phyloP scores from a whole-genome alignment of 2,329 filamentous ascomycete genomes.

The Alternaria infectoria region DNA sequence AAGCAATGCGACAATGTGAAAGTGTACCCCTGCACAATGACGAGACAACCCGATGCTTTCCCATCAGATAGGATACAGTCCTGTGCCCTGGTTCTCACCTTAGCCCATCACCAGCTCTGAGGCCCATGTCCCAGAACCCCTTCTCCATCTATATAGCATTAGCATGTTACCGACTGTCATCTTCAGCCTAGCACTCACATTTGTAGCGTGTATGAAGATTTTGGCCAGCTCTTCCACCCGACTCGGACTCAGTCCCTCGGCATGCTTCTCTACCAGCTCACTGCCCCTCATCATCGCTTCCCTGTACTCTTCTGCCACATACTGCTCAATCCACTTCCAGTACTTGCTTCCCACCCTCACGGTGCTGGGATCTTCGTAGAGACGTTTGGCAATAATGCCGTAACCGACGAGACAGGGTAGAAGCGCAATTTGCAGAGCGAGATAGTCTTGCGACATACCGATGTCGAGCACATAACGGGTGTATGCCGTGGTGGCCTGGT shows the following conservation, averaged over 20 bases:
- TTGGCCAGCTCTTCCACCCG: constrained; percentile 81
- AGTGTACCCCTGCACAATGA: background rate
- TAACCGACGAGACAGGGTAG: constrained; percentile 92
- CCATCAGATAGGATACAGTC: background rate
- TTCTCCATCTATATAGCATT: constrained; percentile 67
- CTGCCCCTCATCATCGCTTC: constrained; percentile 71
- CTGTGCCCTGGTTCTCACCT: background rate
- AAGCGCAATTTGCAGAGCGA: constrained; percentile 83
- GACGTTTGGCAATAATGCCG: constrained; percentile 74
- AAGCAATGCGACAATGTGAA: background rate
- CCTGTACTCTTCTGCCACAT: constrained; percentile 79
- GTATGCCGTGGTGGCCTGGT: constrained; percentile 81
- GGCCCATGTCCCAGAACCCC: constrained; percentile 76
- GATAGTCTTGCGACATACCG: constrained; percentile 84
- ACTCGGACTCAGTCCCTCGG: constrained; percentile 72
- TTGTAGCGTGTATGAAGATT: constrained; percentile 88
- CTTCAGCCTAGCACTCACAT: constrained; percentile 58
- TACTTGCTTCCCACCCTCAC: constrained; percentile 72
- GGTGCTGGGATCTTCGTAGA: constrained; percentile 69
- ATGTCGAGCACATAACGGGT: constrained; percentile 85
- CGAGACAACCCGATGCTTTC: background rate
- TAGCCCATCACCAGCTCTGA: constrained; percentile 26
- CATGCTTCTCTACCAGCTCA: constrained; percentile 79
- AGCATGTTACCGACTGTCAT: constrained; percentile 8
- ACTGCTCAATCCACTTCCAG: constrained; percentile 91